These are phyloP conservation scores for Phytophthora pini DNA, from an alignment of 352 stramenopile genomes.

Conservation along the genomic window DNA sequence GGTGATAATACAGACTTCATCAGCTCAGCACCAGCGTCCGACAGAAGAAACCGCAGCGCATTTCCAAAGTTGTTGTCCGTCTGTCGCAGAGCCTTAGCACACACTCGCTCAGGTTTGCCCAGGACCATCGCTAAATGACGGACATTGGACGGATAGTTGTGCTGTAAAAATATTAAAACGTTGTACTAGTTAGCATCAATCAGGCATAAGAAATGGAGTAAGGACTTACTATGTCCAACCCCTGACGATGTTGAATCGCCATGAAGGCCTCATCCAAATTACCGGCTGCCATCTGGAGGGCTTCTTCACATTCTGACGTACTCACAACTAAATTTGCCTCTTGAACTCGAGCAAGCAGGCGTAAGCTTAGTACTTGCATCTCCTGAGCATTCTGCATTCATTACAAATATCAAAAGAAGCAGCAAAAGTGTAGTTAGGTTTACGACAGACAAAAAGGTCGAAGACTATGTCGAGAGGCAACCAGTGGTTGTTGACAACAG, in stretches of 20 bases:
- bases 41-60: slow-evolving; percentile 70
- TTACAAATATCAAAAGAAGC: slow-evolving; percentile 2
- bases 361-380: slow-evolving; percentile 30
- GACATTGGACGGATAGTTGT: slow-evolving; percentile 47
- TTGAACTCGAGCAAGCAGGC: slow-evolving; percentile 36
- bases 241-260: slow-evolving; percentile 20
- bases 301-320: slow-evolving; percentile 51
- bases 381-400: slow-evolving; percentile 32
- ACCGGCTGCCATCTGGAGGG: slow-evolving; percentile 38
- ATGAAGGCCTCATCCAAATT: slow-evolving; percentile 42
- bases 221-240: slow-evolving; percentile 21
- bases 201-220: neutral
- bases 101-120: slow-evolving; percentile 54
- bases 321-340: slow-evolving; percentile 37
- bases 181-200: slow-evolving; percentile 11
- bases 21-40: slow-evolving; percentile 40
- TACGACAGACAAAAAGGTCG: neutral
- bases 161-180: slow-evolving; percentile 18
- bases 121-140: slow-evolving; percentile 61
- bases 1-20: slow-evolving; percentile 20
- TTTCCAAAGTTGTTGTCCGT: slow-evolving; percentile 56
- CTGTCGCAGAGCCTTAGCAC: slow-evolving; percentile 61
- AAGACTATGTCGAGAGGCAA: no score
- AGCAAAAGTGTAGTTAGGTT: neutral
- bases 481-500: no score